Evolutionary conservation across 1,139 yeast species (phyloP).

Genomic region (Wickerhamiella pararugosa): DNA sequence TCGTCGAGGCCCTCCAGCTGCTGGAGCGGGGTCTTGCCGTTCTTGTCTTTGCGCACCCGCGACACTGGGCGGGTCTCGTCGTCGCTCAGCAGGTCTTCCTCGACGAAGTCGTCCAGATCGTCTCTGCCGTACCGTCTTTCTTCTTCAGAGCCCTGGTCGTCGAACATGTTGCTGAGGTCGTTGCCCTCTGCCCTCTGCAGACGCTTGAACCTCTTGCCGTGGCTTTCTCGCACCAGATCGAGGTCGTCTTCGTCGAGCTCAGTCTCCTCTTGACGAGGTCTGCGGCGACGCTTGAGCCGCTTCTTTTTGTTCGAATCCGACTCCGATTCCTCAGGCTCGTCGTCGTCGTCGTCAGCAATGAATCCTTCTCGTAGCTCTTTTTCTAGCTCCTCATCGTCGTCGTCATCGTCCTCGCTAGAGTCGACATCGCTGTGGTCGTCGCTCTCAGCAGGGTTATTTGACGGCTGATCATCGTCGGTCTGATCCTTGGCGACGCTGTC

Average conservation of each 20-base stretch:
- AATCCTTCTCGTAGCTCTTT: slow-evolving; percentile 67
- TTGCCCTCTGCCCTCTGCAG: slow-evolving; percentile 43
- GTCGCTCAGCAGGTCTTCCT: slow-evolving; percentile 90
- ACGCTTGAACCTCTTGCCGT: slow-evolving; percentile 67
- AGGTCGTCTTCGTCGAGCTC: slow-evolving; percentile 89
- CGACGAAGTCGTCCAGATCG: slow-evolving; percentile 82
- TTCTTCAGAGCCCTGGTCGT: slow-evolving; percentile 40
- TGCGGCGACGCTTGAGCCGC: slow-evolving; percentile 1
- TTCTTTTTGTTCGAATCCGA: slow-evolving; percentile 18
- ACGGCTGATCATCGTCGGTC: slow-evolving; percentile 7
- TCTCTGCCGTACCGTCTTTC: slow-evolving; percentile 28
- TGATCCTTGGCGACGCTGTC: background rate
- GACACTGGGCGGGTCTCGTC: slow-evolving; percentile 38
- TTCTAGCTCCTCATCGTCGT: slow-evolving; percentile 31
- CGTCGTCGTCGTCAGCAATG: slow-evolving; percentile 69
- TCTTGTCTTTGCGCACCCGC: slow-evolving; percentile 16
- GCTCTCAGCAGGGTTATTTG: slow-evolving; percentile 12
- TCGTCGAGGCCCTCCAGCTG: slow-evolving; percentile 72
- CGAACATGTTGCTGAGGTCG: slow-evolving; percentile 64
- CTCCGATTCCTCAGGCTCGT: slow-evolving; percentile 40
- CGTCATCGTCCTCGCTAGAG: slow-evolving; percentile 31
- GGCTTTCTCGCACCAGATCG: slow-evolving; percentile 77
- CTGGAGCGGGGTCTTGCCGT: slow-evolving; percentile 26
- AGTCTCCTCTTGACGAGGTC: slow-evolving; percentile 12
- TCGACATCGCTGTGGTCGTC: slow-evolving; percentile 14